These are phyloP conservation scores for Grosmannia huntii DNA, from an alignment of 2,329 filamentous ascomycete genomes.

Conservation along the genomic window DNA sequence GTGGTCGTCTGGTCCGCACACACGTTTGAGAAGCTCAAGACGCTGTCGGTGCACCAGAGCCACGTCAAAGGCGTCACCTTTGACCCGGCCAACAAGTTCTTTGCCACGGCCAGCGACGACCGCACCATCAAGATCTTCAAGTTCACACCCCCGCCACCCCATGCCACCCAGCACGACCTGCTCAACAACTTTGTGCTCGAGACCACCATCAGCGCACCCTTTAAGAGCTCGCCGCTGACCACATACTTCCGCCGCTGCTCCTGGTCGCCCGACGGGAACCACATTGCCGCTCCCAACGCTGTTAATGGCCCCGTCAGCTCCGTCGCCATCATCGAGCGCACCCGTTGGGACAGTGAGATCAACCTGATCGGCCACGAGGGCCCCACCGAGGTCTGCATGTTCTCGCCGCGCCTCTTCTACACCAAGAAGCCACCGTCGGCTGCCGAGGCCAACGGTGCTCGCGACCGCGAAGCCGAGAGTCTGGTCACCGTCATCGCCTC, in stretches of 20 bases:
- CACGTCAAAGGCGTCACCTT: conserved; percentile 99
- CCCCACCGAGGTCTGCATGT: conserved; percentile 92
- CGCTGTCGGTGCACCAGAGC: conserved; percentile 81
- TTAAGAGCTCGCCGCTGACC: conserved; percentile 81
- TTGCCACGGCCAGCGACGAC: conserved; percentile 95
- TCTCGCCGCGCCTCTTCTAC: conserved; percentile 82
- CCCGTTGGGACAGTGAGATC: conserved; percentile 90
- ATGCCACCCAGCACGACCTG: conserved; percentile 88
- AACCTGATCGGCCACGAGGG: conserved; percentile 96
- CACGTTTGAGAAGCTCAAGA: conserved; percentile 97
- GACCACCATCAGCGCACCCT: conserved; percentile 78
- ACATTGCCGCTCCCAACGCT: conserved; percentile 92
- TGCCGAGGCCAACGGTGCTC: conserved; percentile 28
- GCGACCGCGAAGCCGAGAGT: conserved; percentile 14
- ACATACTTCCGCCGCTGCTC: conserved; percentile 95
- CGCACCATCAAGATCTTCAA: conserved; percentile 93
- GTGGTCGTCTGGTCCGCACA: conserved; percentile 97
- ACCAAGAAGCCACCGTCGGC: conserved; percentile 51
- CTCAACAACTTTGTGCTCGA: conserved; percentile 94
- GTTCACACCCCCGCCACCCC: conserved; percentile 81
- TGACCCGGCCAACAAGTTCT: conserved; percentile 97
- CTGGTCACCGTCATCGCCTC: conserved; percentile 91
- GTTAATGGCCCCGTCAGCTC: conserved; percentile 96
- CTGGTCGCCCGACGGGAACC: conserved; percentile 94
- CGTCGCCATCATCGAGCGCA: conserved; percentile 87